Evolutionary conservation across 176 grass and related monocot genomes (phyloP).

Genomic region (Oryza punctata): DNA sequence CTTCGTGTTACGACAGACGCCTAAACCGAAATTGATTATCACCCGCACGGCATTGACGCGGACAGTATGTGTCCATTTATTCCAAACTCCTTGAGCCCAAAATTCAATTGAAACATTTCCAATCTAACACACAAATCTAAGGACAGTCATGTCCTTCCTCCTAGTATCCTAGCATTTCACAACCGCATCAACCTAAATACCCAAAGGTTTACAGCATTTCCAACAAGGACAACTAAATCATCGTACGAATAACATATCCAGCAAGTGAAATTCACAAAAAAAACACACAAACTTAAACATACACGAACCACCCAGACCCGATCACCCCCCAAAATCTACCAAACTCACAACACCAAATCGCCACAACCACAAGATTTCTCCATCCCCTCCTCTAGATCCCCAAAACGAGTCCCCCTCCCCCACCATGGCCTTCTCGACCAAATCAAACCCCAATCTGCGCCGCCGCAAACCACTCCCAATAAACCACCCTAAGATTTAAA

Average conservation of each 20-base stretch:
- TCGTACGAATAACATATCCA: neutral
- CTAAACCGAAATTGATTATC: neutral
- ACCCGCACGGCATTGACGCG: neutral
- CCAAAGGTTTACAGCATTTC: neutral
- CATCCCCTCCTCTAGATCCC: neutral
- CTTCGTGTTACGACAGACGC: neutral
- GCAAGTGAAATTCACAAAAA: neutral
- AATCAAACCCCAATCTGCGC: neutral
- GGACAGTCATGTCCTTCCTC: neutral
- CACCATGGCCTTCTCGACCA: neutral
- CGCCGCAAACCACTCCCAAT: neutral
- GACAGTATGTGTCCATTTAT: neutral
- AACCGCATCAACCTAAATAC: neutral
- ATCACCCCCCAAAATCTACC: neutral
- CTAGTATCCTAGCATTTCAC: neutral
- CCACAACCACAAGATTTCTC: neutral
- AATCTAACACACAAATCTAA: neutral
- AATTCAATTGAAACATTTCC: neutral
- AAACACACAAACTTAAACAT: neutral
- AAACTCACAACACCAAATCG: neutral
- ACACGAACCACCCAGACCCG: neutral
- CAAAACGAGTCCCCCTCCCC: neutral
- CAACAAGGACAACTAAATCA: neutral
- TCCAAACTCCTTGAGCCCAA: neutral
- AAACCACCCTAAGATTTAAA: neutral